Base-by-base conservation (phyloP, 148 eudicot genomes). In the Amaranthus hypochondriacus region DNA sequence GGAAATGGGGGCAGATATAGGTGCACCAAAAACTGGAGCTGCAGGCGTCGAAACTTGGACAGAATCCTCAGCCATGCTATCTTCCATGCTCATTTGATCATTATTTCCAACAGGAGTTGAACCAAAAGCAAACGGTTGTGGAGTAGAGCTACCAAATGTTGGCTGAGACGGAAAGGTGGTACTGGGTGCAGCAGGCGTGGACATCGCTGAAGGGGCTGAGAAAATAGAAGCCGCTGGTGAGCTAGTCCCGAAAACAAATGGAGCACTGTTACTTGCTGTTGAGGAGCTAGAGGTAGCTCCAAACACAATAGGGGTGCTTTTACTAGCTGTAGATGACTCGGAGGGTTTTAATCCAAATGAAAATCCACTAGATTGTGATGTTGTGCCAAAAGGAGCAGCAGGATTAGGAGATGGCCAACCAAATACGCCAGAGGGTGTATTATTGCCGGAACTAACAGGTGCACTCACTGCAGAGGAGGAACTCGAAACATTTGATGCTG, bases 61-160 rank as follows among this genome's bases (percentile, higher is more conserved):
- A 42, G 89, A 84, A 74, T 96, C 99, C 83, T 92, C 97, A 2
- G 92, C 90, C 99, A 96, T 92, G 76, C 87, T 90, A 78, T 96
- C 97, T 77, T 95, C 97, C 84, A 85, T 84, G 78, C 49, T 84
- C 91, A 89, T 84, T 78, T 87, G 89, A 71, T 86, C 89, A 75
- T 81, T 80, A 72, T 79, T 88, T 48, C 56, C 70, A 67, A 71
- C 84, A 1, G 87, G 39, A 28, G 85, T 68, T 48, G 72, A 62
- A 68, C 75, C 75, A 69, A 84, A 84, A n/a, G 54, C 15, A 69
- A 86, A 83, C 9, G 76, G 54, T 55, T 87, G 72, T 9, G 73
- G 62, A 70, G 72, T 48, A 52, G 80, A 21, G 66, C 59, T 82
- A 21, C 84, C 85, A 62, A 86, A 87, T 12, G 73, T 73, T 2